Base-by-base conservation (phyloP, 257 asterid species). In the Plantago elongata region DNA sequence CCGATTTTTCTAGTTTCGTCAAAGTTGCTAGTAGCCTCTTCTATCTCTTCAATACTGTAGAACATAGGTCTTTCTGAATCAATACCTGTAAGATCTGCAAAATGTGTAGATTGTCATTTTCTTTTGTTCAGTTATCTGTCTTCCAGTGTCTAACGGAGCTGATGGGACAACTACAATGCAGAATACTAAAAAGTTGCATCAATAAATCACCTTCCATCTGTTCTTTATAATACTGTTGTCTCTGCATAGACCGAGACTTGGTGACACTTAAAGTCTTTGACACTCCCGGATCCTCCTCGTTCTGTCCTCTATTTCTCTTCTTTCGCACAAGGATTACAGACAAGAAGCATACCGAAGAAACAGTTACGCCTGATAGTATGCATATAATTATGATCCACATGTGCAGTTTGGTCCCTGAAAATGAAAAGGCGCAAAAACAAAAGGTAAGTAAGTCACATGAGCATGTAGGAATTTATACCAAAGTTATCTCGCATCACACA, bases 1-100 rank as follows among this genome's bases (percentile, higher is more conserved):
- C 97, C 97, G 13, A 89, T 81, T 74, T 77, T 81, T 60, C 85
- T 81, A 8, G 86, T 47, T 56, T 83, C 95, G 40, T 89, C 88
- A 48, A 84, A 89, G 67, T 84, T 56, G 6, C 38, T 45, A 13
- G 97, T 89, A 40, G 97, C 95, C 74, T 81, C 88, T 61, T 74
- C 83, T 16, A 89, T 73, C 84, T 83, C 89, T 66, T 84, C 88
- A 45, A 84, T 77, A 49, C 80, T 76, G 83, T 84, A 86, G 12
- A 73, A 58, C 37, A 72, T 73, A 11, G 86, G 88, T 57, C 74
- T 84, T 75, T 86, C 95, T 11, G 95, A 81, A 74, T 82, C 95
- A 54, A 89, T 78, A 60, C 16, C 82, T 60, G 89, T 72, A 30
- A 83, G 63, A 58, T 81, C 89, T 82, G 79, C 58, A 67, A n/a